These are phyloP conservation scores for Ophidiomyces ophidiicola DNA, from an alignment of 2,329 filamentous ascomycete species.

Conservation along the genomic window DNA sequence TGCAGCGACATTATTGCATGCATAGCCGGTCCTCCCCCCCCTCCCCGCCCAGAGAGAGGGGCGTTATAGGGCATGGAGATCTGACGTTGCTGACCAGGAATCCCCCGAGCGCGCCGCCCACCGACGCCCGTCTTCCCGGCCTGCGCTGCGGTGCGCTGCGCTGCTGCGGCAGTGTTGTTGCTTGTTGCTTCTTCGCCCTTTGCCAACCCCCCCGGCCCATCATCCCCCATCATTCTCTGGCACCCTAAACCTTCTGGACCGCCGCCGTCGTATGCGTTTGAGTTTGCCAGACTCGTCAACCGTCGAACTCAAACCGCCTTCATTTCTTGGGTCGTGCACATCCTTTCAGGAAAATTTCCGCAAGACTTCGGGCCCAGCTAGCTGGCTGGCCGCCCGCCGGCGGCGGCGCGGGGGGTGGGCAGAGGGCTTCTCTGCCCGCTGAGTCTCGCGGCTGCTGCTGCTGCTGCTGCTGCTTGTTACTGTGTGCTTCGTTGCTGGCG, in stretches of 20 bases:
- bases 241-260: constrained; percentile 11
- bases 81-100: constrained; percentile 9
- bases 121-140: too few species aligned
- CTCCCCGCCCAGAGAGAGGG: background rate
- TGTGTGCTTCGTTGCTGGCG: too few species aligned
- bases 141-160: too few species aligned
- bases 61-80: constrained; percentile 9
- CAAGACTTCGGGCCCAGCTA: constrained; percentile 1
- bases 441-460: too few species aligned
- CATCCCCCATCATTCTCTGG: constrained; percentile 7
- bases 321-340: constrained; percentile 13
- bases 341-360: constrained; percentile 12
- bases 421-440: too few species aligned
- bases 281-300: constrained; percentile 12
- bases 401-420: too few species aligned
- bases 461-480: too few species aligned
- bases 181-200: too few species aligned
- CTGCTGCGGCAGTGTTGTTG: too few species aligned
- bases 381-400: too few species aligned
- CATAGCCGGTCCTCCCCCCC: constrained; percentile 9
- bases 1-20: constrained; percentile 11
- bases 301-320: constrained; percentile 15
- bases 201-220: constrained; percentile 4
- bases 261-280: constrained; percentile 9
- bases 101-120: background rate